Evolutionary conservation across 352 stramenopile species (phyloP).

Genomic region (Phytopythium montanum): DNA sequence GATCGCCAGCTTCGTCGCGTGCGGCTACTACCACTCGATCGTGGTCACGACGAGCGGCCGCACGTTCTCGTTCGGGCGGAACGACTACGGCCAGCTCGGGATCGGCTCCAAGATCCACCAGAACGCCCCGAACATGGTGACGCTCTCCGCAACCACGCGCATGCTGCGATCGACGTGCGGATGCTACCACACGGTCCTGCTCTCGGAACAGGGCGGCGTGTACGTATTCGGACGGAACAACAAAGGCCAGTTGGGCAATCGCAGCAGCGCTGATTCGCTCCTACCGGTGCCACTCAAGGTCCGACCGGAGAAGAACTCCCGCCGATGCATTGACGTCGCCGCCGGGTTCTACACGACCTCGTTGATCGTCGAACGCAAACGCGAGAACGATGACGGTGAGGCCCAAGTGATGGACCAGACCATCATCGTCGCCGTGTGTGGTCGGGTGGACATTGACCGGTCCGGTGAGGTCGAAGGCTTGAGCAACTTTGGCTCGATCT

Average conservation of each 20-base stretch:
- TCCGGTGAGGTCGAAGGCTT: conserved; percentile 84
- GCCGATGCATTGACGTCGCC: conserved; percentile 75
- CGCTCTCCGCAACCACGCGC: conserved; percentile 59
- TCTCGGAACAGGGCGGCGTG: conserved; percentile 82
- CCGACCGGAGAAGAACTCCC: conserved; percentile 72
- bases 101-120: conserved; percentile 86
- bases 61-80: conserved; percentile 79
- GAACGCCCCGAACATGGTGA: conserved; percentile 64
- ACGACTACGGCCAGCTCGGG: conserved; percentile 86
- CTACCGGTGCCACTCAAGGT: conserved; percentile 81
- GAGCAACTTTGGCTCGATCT: conserved; percentile 88
- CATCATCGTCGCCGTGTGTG: conserved; percentile 64
- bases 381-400: conserved; percentile 78
- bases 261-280: conserved; percentile 76
- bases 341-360: conserved; percentile 88
- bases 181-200: conserved; percentile 83
- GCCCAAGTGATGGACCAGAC: conserved; percentile 54
- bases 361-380: conserved; percentile 80
- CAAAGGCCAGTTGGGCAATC: conserved; percentile 86
- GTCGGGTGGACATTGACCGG: conserved; percentile 82
- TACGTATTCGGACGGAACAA: conserved; percentile 88
- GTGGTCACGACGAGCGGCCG: conserved; percentile 61
- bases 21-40: conserved; percentile 84
- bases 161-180: conserved; percentile 78
- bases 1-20: conserved; percentile 75